Evolutionary conservation across 306 rosid genomes (phyloP), one percentile per base, ranked within the genome.

Genomic region (Sindora glabra): DNA sequence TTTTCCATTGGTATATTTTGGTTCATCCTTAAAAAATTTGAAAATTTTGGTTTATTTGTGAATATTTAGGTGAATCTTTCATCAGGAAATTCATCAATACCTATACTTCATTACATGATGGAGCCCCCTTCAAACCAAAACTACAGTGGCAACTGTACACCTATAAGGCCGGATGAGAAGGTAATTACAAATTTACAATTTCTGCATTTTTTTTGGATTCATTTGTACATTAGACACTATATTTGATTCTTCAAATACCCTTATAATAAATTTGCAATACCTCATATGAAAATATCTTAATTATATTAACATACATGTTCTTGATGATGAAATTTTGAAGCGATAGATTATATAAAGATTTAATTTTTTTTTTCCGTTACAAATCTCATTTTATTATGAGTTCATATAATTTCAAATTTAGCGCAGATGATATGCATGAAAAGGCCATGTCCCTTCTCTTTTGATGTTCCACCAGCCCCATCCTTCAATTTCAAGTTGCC

Each of bases 101-200:
- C 77, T 48, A 60, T 68, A 40, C 62, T 72, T 47, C 76, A 61
- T 67, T 81, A 49, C 62, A 61, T 72, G 37, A 62, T 59, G 68
- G 98, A 91, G 96, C 98, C 88, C 98, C 98, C 98, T 91, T 91
- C 96, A 91, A 91, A 91, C 98, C 98, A 91, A 91, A 91, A 72
- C 65, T 74, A 23, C 34, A 42, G 62, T 51, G 60, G 73, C 74
- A 81, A 65, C 50, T 59, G 42, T 37, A 52, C 57, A 47, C 62
- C 72, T 12, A 21, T 52, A 40, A 67, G 61, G 65, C 78, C 79
- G 32, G 75, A 57, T 44, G 86, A 77, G 45, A 77, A 73, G 89
- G 97, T 86, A 76, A n/a, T n/a, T n/a, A n/a, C n/a, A n/a, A n/a
- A n/a, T 48, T 22, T 60, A 15, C 54, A 60, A 15, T 7, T 48